Evolutionary conservation across 352 stramenopile species (phyloP).

Genomic region (Thalassiosira exigua): DNA sequence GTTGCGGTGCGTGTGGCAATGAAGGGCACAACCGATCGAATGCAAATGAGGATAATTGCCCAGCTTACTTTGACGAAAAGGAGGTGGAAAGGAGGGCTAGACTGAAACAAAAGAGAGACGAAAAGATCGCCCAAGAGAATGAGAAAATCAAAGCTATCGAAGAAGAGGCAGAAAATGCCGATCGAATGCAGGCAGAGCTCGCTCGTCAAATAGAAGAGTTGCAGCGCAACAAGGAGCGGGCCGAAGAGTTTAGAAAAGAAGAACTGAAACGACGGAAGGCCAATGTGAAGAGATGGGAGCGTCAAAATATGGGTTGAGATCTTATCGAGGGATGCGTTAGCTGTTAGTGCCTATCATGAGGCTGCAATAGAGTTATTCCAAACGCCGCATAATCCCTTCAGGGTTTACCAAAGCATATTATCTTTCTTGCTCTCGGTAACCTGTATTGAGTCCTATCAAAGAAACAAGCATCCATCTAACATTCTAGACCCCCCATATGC

Average conservation of each 20-base stretch:
- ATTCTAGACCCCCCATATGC: too few relatives aligned
- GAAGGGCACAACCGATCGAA: conserved; percentile 62
- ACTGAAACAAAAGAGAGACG: conserved; percentile 33
- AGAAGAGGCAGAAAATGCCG: conserved; percentile 30
- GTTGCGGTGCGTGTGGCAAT: conserved; percentile 61
- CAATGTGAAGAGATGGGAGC: conserved; percentile 44
- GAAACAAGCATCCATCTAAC: too few relatives aligned
- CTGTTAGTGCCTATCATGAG: too few relatives aligned
- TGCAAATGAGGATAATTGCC: conserved; percentile 60
- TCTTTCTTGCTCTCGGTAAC: too few relatives aligned
- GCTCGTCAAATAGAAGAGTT: conserved; percentile 43
- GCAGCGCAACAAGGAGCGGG: conserved; percentile 31
- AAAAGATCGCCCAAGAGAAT: conserved; percentile 36
- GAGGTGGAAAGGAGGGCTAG: conserved; percentile 61
- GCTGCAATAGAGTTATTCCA: too few relatives aligned
- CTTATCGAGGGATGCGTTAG: too few relatives aligned
- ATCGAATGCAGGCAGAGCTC: conserved; percentile 41
- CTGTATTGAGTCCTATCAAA: too few relatives aligned
- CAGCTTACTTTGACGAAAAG: conserved; percentile 55
- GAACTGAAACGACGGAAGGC: conserved; percentile 50
- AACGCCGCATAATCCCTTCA: too few relatives aligned
- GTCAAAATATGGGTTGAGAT: too few relatives aligned
- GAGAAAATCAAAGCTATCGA: conserved; percentile 45
- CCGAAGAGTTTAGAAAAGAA: conserved; percentile 44
- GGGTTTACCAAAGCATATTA: too few relatives aligned